Base-by-base conservation (phyloP, 306 rosid genomes). In the Begonia fuchsioides region DNA sequence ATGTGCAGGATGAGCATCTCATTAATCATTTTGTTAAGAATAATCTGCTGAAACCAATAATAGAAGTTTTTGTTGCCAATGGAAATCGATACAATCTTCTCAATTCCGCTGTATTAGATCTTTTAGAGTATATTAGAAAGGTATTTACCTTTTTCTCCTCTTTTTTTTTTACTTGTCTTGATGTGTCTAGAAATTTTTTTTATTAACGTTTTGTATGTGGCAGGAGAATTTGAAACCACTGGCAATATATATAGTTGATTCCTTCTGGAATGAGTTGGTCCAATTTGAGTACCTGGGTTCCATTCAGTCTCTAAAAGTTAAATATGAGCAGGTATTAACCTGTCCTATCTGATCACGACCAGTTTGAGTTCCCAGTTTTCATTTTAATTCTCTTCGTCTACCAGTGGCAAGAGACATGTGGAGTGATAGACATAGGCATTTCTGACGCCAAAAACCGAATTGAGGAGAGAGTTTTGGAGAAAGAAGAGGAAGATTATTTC, bases 41-140 rank as follows among this genome's bases (percentile, higher is more conserved):
- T 54, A 78, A 88, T 51, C 83, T 83, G 64, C 87, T 88, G 56
- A 81, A 76, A 72, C 93, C 95, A 62, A 68, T 88, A 68, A 58
- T 83, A 16, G 86, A 78, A 51, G 86, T 71, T 51, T 88, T 88
- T 60, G 74, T 81, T 72, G 58, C 72, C 55, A 88, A 88, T 70
- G 97, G 97, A 47, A 74, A 72, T 70, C 97, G 97, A 44, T 88
- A 88, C 68, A 88, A 88, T 75, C 80, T 88, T 66, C 95, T 88
- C 57, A 71, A 88, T 63, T 88, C 97, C n/a, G 86, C 95, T 47
- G 81, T 83, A 61, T 70, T 88, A 55, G 97, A 88, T 26, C 94
- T 88, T 63, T 74, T 88, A 55, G 96, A 88, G 72, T 83, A 53
- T 71, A 83, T 83, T 45, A 65, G 67, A 44, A 83, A 83, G 95